Evolutionary conservation across 768 basidiomycete genomes (phyloP).

Genomic region (Kwoniella shandongensis): DNA sequence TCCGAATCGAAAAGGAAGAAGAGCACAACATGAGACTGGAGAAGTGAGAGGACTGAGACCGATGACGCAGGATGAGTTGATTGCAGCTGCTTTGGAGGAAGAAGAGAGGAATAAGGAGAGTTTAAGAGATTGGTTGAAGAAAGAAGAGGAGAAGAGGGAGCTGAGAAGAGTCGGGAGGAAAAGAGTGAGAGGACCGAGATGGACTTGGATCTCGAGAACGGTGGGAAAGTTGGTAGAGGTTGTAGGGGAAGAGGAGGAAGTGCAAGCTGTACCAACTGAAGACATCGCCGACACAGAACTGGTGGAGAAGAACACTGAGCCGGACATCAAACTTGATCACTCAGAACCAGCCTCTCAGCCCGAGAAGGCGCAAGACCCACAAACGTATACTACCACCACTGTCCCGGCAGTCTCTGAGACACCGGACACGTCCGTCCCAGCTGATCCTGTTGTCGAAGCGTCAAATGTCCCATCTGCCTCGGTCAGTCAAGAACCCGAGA

Average conservation of each 20-base stretch:
- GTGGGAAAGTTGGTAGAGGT: slow-evolving; percentile 36
- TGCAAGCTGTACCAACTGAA: not conserved
- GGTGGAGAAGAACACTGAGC: not conserved
- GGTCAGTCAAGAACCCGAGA: too few species aligned
- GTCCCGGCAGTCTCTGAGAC: too few species aligned
- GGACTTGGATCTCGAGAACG: slow-evolving; percentile 51
- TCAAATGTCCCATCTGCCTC: too few species aligned
- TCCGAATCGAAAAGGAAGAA: slow-evolving; percentile 22
- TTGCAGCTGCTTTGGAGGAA: slow-evolving; percentile 47
- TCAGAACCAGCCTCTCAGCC: too few species aligned
- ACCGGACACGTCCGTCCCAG: too few species aligned
- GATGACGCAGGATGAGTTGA: slow-evolving; percentile 50
- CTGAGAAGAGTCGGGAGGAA: slow-evolving; percentile 44
- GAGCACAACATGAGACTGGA: slow-evolving; percentile 38
- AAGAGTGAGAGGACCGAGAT: slow-evolving; percentile 47
- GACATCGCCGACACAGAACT: not conserved
- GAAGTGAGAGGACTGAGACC: slow-evolving; percentile 28
- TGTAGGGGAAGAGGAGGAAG: slow-evolving; percentile 13
- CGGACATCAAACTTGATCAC: not conserved
- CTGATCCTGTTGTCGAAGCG: too few species aligned
- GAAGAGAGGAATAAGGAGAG: slow-evolving; percentile 50
- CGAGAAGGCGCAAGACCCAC: not conserved
- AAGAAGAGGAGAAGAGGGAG: slow-evolving; percentile 48
- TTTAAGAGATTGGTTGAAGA: slow-evolving; percentile 45
- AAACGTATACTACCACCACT: too few species aligned